These are phyloP conservation scores for Aspergillus persii DNA, from an alignment of 2,329 filamentous ascomycete species.

Conservation along the genomic window DNA sequence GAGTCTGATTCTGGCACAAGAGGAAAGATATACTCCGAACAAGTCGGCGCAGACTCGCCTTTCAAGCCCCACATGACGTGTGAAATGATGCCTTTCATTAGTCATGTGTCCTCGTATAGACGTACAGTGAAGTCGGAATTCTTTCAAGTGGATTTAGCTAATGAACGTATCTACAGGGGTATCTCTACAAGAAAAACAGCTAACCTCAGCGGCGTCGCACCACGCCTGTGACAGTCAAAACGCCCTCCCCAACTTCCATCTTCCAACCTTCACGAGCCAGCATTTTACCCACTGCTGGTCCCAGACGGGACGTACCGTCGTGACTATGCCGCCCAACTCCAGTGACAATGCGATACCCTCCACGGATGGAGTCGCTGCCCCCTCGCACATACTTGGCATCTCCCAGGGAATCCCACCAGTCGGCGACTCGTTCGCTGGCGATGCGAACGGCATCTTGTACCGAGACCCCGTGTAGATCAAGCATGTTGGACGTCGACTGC, in stretches of 20 bases:
- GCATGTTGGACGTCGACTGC: constrained; percentile 59
- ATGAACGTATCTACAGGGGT: constrained; percentile 10
- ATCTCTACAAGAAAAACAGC: constrained; percentile 13
- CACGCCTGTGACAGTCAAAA: constrained; percentile 66
- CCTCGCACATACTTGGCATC: constrained; percentile 57
- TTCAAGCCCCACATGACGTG: background rate
- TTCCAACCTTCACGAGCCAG: constrained; percentile 81
- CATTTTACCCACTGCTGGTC: constrained; percentile 74
- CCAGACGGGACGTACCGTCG: constrained; percentile 71
- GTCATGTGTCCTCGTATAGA: background rate
- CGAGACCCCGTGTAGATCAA: constrained; percentile 82
- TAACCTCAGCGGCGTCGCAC: constrained; percentile 28
- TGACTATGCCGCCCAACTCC: constrained; percentile 76
- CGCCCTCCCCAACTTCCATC: constrained; percentile 68
- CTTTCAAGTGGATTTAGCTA: background rate
- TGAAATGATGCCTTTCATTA: background rate
- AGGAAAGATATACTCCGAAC: background rate
- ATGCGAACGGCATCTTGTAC: constrained; percentile 81
- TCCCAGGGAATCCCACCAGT: constrained; percentile 75
- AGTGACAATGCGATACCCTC: constrained; percentile 72
- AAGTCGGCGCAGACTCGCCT: background rate
- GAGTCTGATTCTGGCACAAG: background rate
- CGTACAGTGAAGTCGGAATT: too few relatives aligned
- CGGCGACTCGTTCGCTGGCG: constrained; percentile 61
- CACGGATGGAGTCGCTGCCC: constrained; percentile 43